These are phyloP conservation scores for Misopates orontium DNA, from an alignment of 257 asterid species.

Conservation along the genomic window DNA sequence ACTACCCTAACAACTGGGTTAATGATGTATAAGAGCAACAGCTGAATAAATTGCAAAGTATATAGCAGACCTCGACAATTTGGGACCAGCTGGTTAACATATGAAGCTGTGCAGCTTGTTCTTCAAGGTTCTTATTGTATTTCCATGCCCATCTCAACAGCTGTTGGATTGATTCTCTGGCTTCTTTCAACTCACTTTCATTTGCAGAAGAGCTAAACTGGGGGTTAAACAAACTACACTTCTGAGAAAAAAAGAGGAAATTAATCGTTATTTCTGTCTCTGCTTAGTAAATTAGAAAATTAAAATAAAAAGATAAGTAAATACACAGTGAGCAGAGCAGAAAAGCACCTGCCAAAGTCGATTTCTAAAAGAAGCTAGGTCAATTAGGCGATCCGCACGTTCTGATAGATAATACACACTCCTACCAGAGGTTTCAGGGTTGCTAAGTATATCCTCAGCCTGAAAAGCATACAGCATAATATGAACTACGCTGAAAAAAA, in stretches of 20 bases:
- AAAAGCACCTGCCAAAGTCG: conserved; percentile 84
- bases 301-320: conserved; percentile 17
- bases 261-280: conserved; percentile 17
- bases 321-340: conserved; percentile 2
- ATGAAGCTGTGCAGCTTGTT: conserved; percentile 97
- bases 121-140: conserved; percentile 93
- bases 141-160: conserved; percentile 94
- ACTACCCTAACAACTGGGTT: conserved; percentile 14
- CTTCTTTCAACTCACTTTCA: conserved; percentile 83
- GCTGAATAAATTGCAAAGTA: conserved; percentile 3
- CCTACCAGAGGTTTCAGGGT: conserved; percentile 55
- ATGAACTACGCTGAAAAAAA: conserved; percentile 15
- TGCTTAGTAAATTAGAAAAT: conserved; percentile 13
- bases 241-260: conserved; percentile 40
- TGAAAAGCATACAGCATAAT: conserved; percentile 33
- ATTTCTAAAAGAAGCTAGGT: conserved; percentile 76
- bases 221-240: conserved; percentile 58
- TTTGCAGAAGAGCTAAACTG: conserved; percentile 54
- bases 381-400: conserved; percentile 93
- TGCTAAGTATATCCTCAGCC: conserved; percentile 86
- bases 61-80: conserved; percentile 74
- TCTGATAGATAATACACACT: conserved; percentile 82
- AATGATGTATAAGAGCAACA: conserved; percentile 1
- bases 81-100: conserved; percentile 97
- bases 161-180: conserved; percentile 77